Percentiles rank a stretch among this genome's conserved stretches.
Evolutionary conservation across 148 eudicot genomes (phyloP).

Genomic region (Hydrangea macrophylla): DNA sequence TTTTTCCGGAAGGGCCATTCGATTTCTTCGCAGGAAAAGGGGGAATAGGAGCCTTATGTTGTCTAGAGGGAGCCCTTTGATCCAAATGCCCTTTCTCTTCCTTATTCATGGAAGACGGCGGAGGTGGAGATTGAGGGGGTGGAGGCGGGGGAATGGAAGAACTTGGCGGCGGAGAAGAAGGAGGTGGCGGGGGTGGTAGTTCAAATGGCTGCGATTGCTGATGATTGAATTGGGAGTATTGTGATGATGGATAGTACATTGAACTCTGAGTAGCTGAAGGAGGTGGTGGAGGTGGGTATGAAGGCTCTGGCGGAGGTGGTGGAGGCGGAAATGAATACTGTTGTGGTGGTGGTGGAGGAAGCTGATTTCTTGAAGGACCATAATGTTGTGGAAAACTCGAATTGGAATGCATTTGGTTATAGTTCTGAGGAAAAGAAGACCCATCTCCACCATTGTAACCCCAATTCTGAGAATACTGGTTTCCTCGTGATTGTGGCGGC

Average conservation of each 20-base stretch:
- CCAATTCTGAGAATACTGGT: constrained; percentile 71
- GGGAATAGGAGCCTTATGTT: constrained; percentile 58
- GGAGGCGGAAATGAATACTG: constrained; percentile 59
- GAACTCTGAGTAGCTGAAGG: constrained; percentile 37
- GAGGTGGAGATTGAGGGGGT: constrained; percentile 65
- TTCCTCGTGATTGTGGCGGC: constrained; percentile 43
- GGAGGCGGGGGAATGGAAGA: constrained; percentile 67
- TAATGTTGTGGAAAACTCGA: constrained; percentile 44
- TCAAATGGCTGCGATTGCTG: constrained; percentile 43
- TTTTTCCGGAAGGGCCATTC: constrained; percentile 49
- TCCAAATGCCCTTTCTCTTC: constrained; percentile 41
- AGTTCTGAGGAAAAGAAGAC: constrained; percentile 37
- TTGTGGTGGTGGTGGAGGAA: constrained; percentile 19
- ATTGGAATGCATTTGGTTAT: constrained; percentile 33
- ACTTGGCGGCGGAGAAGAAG: constrained; percentile 69
- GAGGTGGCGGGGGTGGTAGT: constrained; percentile 70
- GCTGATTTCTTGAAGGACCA: constrained; percentile 5
- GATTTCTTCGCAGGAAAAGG: constrained; percentile 42
- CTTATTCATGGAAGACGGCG: constrained; percentile 50
- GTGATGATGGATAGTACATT: constrained; percentile 69
- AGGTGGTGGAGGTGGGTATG: constrained; percentile 73
- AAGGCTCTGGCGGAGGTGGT: constrained; percentile 75
- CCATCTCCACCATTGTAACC: constrained; percentile 44
- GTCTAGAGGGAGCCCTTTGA: constrained; percentile 43
- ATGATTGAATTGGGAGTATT: constrained; percentile 67